Base-by-base conservation (phyloP, 192 early-diverging fungal genomes). In the Entrophospora sp. region DNA sequence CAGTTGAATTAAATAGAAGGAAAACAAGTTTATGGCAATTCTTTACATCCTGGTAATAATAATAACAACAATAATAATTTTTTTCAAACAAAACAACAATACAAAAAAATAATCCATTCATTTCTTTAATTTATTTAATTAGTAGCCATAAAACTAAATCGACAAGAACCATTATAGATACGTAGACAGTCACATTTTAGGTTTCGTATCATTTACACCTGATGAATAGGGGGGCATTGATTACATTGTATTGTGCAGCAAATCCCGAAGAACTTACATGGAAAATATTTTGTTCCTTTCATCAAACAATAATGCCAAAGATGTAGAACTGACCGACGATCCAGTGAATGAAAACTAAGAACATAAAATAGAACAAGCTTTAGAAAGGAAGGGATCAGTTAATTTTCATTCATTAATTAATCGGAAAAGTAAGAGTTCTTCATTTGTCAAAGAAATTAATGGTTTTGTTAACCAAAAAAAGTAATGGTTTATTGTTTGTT, bases 141-240 rank as follows among this genome's bases (percentile, higher is more conserved):
- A 40, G 38, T 6, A 9, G 14, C 38, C 14, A 14, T 40, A 6
- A 14, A 6, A 40, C 38, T 9, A 40, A 40, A 9, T 9, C 14
- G 14, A 14, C 38, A 40, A 6, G 14, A 6, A 14, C 8, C 6
- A 9, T 40, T 14, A 52, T 9, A 24, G 24, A 25, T 31, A 31
- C 12, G 7, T 27, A 8, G 20, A 16, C 10, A 12, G 5, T 0
- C 5, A 52, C 18, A 27, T 4, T 7, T 30, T 52, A 10, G 49
- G 20, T 3, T 25, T 58, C 20, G 53, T 73, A 35, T 66, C 64
- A 1, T 37, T 69, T 1, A 66, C 32, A 0, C 40, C 69, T 13
- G 78, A 73, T 8, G 73, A 77, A n/a, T n/a, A n/a, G n/a, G 37
- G 82, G 82, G n/a, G 73, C 79, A 0, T 24, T 79, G 32, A 77